Evolutionary conservation across 345 rosid genomes (phyloP).

Genomic region (Streptanthus diversifolius): DNA sequence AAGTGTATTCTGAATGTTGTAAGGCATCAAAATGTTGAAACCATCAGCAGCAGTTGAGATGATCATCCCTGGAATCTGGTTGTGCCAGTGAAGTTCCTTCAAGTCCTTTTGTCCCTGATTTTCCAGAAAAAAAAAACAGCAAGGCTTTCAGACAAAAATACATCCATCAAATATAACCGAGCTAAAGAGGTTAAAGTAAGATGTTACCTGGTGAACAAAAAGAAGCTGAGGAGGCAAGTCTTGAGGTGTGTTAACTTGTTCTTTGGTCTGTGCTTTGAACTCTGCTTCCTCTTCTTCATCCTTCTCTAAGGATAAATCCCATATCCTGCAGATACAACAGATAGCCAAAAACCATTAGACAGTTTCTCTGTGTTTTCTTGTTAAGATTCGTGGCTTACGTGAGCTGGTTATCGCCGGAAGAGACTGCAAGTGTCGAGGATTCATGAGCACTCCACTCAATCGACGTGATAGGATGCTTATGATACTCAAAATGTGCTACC

Average conservation of each 20-base stretch:
- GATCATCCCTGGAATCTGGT: constrained; percentile 88
- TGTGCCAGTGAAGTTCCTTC: constrained; percentile 96
- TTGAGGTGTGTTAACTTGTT: constrained; percentile 74
- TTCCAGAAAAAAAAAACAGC: neutral
- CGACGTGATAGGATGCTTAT: constrained; percentile 85
- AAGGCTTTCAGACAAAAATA: neutral
- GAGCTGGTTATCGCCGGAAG: constrained; percentile 84
- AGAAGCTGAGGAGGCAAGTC: constrained; percentile 93
- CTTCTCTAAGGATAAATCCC: constrained; percentile 94
- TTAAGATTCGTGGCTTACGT: constrained; percentile 53
- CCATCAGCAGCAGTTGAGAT: constrained; percentile 84
- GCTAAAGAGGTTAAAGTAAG: neutral
- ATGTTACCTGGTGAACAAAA: constrained; percentile 86
- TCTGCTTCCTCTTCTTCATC: constrained; percentile 97
- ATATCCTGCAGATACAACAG: constrained; percentile 49
- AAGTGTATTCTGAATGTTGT: constrained; percentile 79
- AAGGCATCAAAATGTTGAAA: constrained; percentile 87
- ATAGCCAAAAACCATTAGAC: neutral
- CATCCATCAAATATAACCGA: neutral
- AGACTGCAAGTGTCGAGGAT: constrained; percentile 77
- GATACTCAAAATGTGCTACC: constrained; percentile 88
- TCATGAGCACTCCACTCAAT: constrained; percentile 95
- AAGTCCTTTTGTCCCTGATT: constrained; percentile 80
- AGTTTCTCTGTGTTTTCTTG: neutral
- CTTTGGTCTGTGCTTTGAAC: constrained; percentile 76